Evolutionary conservation across 192 early-diverging fungal species (phyloP), one percentile per base, ranked within the genome.

Genomic region (Coemansia aciculifera): DNA sequence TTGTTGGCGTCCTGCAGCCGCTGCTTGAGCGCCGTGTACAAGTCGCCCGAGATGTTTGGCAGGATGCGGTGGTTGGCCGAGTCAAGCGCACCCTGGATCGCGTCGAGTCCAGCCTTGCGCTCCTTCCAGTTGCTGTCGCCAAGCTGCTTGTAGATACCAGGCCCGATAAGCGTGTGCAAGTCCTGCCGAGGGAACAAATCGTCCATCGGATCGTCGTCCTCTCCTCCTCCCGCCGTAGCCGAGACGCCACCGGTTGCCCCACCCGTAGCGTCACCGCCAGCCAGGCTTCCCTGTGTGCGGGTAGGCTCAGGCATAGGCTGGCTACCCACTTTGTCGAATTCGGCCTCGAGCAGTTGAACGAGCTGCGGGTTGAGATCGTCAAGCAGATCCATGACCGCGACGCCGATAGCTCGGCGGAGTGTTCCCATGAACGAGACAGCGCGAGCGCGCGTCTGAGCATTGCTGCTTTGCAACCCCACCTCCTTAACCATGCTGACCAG

Each of bases 1-100:
- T 95, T 94, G 84, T 99, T 99, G 62, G 86, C 90, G 71, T 99
- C 98, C 27, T 80, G 85, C 40, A 99, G 81, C 42, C 98, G 87
- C 36, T 75, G 78, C 71, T 97, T 98, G 44, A 99, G 79, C 8
- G 93, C 89, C 1, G 89, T 70, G 7, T 89, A 78, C 62, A 99
- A 84, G 21, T 98, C 95, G 13, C 86, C 82, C 5, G 81, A 71
- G 4, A 97, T 65, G 54, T 87, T 92, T 4, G 93, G 92, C 63
- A 92, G 89, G 24, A 97, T 89, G 7, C 92, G 85, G 59, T 93
- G 89, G 75, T 94, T 93, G 27, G 93, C 86, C 8, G 79, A 76
- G 36, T 91, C 88, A 29, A 99, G 71, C 40, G 95, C 89, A 2
- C 69, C 86, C 23, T 86, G 78, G 9, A 98, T 84, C 68, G 92